Conservation (phyloP, 768 basidiomycete genomes). For the Scleroderma citrinum region DNA sequence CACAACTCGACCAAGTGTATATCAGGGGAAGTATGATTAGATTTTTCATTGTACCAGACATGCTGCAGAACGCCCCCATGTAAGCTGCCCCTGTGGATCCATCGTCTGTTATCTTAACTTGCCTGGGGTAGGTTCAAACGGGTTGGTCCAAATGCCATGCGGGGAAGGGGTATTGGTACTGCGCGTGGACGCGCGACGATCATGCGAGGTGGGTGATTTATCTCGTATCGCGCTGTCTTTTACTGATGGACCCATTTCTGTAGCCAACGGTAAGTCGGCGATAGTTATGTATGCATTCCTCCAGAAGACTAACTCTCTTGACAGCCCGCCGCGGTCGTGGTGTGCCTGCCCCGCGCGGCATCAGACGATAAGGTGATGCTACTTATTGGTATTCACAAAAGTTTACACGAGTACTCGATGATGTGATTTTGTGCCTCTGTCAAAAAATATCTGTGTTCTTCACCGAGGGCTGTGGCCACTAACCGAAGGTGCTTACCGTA, state of each 20-base stretch:
- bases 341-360: conserved; percentile 69
- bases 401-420: not conserved
- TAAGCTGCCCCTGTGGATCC: conserved; percentile 36
- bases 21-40: conserved; percentile 97
- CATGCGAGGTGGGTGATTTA: conserved; percentile 77
- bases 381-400: not conserved
- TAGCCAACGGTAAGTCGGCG: conserved; percentile 66
- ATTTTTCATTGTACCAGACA: conserved; percentile 99
- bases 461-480: too few species aligned
- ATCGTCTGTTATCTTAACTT: not conserved
- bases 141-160: conserved; percentile 97
- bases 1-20: conserved; percentile 98
- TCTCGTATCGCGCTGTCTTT: conserved; percentile 7
- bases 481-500: too few species aligned
- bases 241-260: conserved; percentile 15
- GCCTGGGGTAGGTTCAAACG: conserved; percentile 86
- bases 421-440: conserved; percentile 13
- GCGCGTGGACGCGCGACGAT: conserved; percentile 98
- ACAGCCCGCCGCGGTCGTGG: conserved; percentile 85
- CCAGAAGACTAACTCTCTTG: conserved; percentile 14
- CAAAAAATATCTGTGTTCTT: conserved; percentile 1
- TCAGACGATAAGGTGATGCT: conserved; percentile 57
- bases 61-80: conserved; percentile 99
- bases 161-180: conserved; percentile 97
- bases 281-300: not conserved